Base-by-base conservation (phyloP, 2,329 filamentous ascomycete genomes). In the Aspergillus niger region DNA sequence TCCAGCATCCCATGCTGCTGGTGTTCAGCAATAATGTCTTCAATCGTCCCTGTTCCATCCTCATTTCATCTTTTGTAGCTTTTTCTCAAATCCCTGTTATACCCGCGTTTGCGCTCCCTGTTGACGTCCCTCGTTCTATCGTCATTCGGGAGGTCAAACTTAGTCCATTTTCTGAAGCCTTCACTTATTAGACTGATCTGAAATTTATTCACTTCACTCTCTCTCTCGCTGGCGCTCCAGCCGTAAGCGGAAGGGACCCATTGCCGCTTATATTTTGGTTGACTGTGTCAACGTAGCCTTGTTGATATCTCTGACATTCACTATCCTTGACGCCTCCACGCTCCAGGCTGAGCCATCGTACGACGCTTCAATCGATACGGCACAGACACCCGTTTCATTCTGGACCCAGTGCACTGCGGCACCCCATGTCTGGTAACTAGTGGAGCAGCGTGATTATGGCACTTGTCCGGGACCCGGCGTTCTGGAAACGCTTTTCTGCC, bases 401-500 rank as follows among this genome's bases (percentile, higher is more conserved):
- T 26, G 20, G 4, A 55, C 20, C 43, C 24, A 24, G 20, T n/a
- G 22, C 10, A 30, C n/a, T 15, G 11, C 26, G 15, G 11, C 26
- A 17, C 17, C 30, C 53, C 39, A 55, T 55, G 53, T 47, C 53
- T 55, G 5, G 24, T n/a, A 30, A 32, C 28, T 26, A 51, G 15
- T 17, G 39, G 32, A 15, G 15, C 15, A 61, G 26, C 5, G 32
- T 28, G 13, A 56, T 43, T 11, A 83, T 83, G 82, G 78, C 79
- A n/a, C 76, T 77, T 49, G 78, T 83, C 60, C 81, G 80, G 63
- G 85, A 87, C 68, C 84, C 84, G 24, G 79, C 77, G 52, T 87
- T 87, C 75, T 87, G 85, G 85, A 80, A 81, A 58, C 82, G 85
- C 67, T 87, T 87, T 76, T 85, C 82, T 61, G 72, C 78, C 54